Percentiles rank a stretch among this genome's conserved stretches.
These are phyloP conservation scores for Boletus bicolor DNA, from an alignment of 768 basidiomycete genomes.

Conservation along the genomic window DNA sequence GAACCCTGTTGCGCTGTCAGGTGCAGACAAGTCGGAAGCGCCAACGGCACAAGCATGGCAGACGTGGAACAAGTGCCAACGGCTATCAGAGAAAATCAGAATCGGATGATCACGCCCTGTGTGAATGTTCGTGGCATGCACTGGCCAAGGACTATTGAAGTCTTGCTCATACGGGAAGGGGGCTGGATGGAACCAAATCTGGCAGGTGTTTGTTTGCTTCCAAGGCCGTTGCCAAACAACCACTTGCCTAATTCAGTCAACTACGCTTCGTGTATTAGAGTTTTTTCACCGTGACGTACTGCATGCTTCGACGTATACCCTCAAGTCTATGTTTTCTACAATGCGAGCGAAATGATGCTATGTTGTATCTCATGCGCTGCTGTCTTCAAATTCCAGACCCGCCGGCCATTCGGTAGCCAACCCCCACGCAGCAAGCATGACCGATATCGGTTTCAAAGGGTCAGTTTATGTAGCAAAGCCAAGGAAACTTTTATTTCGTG, in stretches of 20 bases:
- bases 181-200: constrained; percentile 3
- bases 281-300: background rate
- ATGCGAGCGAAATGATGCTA: background rate
- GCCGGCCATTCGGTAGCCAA: background rate
- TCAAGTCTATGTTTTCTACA: background rate
- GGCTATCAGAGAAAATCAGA: background rate
- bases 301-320: background rate
- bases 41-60: constrained; percentile 28
- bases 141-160: background rate
- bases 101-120: background rate
- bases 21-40: constrained; percentile 19
- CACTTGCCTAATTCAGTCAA: constrained; percentile 1
- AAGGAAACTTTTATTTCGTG: background rate
- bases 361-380: background rate
- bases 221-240: constrained; percentile 29
- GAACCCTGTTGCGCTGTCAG: constrained; percentile 3
- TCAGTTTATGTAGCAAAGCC: background rate
- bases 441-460: background rate
- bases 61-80: background rate
- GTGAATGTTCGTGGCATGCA: constrained; percentile 7
- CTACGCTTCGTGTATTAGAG: background rate
- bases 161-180: constrained; percentile 5
- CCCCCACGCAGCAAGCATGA: background rate
- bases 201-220: constrained; percentile 29
- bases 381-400: background rate